Evolutionary conservation across 192 early-diverging fungal species (phyloP).

Genomic region (Gorgonomyces haynaldii): DNA sequence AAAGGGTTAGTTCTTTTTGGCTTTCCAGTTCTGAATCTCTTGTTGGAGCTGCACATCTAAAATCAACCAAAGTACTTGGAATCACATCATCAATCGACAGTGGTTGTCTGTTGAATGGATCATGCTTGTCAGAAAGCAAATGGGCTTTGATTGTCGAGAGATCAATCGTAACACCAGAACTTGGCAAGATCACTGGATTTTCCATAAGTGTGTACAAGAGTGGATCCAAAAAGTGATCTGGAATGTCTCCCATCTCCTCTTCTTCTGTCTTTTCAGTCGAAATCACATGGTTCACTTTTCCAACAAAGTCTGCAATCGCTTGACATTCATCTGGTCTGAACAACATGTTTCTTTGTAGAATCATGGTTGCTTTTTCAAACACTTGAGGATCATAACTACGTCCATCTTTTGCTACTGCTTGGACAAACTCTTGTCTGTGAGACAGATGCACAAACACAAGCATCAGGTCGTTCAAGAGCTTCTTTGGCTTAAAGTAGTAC

Average conservation of each 20-base stretch:
- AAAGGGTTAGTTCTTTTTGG: too few relatives aligned
- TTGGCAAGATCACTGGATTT: constrained; percentile 86
- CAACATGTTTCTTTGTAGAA: background rate
- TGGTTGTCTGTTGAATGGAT: constrained; percentile 90
- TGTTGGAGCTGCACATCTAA: too few relatives aligned
- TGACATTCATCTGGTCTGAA: constrained; percentile 43
- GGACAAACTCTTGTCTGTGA: constrained; percentile 55
- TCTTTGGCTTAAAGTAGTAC: constrained; percentile 80
- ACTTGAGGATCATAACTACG: constrained; percentile 68
- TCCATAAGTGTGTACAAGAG: constrained; percentile 78
- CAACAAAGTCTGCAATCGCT: constrained; percentile 54
- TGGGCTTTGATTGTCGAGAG: constrained; percentile 79
- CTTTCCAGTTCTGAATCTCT: too few relatives aligned
- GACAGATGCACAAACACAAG: constrained; percentile 73
- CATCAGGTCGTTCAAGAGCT: constrained; percentile 69
- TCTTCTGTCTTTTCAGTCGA: constrained; percentile 53
- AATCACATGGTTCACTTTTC: constrained; percentile 58
- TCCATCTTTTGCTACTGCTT: constrained; percentile 72
- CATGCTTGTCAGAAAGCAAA: constrained; percentile 72
- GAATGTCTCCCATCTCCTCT: constrained; percentile 68
- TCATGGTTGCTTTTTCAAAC: constrained; percentile 58
- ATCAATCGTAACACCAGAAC: constrained; percentile 70
- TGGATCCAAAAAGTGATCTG: constrained; percentile 89
- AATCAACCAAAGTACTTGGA: constrained; percentile 24
- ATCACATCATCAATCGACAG: constrained; percentile 76